Percentiles rank a stretch among this genome's conserved stretches.
Conservation (phyloP, 371 early-diverging fungal genomes). For the Mortierella sp. region DNA sequence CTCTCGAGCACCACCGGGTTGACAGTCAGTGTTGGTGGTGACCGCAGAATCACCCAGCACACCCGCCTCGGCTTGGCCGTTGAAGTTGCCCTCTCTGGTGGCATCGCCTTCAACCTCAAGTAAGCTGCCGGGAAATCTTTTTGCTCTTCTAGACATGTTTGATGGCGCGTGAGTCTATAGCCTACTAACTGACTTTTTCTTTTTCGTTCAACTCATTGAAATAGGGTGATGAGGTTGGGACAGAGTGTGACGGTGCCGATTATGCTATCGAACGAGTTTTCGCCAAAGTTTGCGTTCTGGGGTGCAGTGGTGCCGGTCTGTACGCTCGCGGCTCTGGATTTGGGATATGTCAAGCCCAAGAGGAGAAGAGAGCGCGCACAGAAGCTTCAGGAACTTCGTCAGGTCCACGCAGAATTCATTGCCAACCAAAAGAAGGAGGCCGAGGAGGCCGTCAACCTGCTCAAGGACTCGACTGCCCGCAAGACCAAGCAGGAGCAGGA, state of each 20-base stretch:
- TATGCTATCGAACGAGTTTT: conserved; percentile 78
- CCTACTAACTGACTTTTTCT: neutral
- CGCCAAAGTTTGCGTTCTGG: conserved; percentile 75
- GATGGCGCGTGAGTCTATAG: neutral
- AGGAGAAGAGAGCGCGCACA: conserved; percentile 70
- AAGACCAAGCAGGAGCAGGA: conserved; percentile 77
- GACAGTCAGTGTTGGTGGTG: conserved; percentile 68
- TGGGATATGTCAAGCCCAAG: conserved; percentile 77
- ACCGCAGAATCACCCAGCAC: conserved; percentile 75
- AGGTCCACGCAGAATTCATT: conserved; percentile 83
- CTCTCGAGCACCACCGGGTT: conserved; percentile 69
- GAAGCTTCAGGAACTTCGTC: conserved; percentile 79
- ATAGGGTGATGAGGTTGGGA: conserved; percentile 84
- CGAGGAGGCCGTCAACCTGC: conserved; percentile 78
- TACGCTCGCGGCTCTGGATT: conserved; percentile 75
- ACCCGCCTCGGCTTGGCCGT: conserved; percentile 82
- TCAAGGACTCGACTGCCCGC: conserved; percentile 77
- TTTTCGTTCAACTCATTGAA: neutral
- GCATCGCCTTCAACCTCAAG: conserved; percentile 81
- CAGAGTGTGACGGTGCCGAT: conserved; percentile 89
- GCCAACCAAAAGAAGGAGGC: conserved; percentile 84
- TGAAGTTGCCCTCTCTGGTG: conserved; percentile 79
- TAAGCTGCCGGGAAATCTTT: conserved; percentile 36
- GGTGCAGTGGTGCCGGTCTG: conserved; percentile 78
- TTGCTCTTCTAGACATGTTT: neutral